phyloP scores from a whole-genome alignment of 768 basidiomycete genomes.

The Rhizopogon roseolus region DNA sequence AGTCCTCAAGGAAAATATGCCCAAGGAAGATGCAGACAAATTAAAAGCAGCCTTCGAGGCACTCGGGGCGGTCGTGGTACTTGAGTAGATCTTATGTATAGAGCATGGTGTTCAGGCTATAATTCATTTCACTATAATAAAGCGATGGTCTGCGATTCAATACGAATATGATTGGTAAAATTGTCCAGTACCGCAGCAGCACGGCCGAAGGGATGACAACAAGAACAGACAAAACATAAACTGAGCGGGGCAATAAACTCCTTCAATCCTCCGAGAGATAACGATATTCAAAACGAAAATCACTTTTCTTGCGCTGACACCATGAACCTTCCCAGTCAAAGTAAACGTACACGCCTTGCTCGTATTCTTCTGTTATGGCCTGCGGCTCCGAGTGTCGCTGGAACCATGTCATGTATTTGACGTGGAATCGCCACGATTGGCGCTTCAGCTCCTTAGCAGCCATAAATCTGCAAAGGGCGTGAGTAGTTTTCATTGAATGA shows the following conservation, averaged over 20 bases:
- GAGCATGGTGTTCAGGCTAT: conserved; percentile 7
- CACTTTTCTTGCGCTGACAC: conserved; percentile 97
- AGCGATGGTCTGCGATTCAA: conserved; percentile 6
- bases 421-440: conserved; percentile 98
- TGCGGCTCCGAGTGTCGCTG: conserved; percentile 97
- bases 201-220: conserved; percentile 7
- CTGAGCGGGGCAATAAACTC: neutral
- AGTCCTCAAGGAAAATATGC: conserved; percentile 86
- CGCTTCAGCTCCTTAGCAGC: conserved; percentile 96
- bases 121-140: conserved; percentile 14
- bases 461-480: conserved; percentile 57
- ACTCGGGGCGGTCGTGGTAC: conserved; percentile 80
- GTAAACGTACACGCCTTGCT: conserved; percentile 98
- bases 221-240: conserved; percentile 7
- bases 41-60: conserved; percentile 85
- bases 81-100: conserved; percentile 54
- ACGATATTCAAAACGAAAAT: conserved; percentile 96
- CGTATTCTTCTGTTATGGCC: conserved; percentile 98
- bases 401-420: conserved; percentile 99
- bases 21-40: conserved; percentile 98
- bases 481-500: conserved; percentile 4
- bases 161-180: conserved; percentile 11
- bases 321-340: conserved; percentile 99
- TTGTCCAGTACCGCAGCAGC: conserved; percentile 12
- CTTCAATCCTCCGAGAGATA: conserved; percentile 86